Base-by-base conservation (phyloP, 2,329 filamentous ascomycete species). In the Aspergillus pseudotamarii region DNA sequence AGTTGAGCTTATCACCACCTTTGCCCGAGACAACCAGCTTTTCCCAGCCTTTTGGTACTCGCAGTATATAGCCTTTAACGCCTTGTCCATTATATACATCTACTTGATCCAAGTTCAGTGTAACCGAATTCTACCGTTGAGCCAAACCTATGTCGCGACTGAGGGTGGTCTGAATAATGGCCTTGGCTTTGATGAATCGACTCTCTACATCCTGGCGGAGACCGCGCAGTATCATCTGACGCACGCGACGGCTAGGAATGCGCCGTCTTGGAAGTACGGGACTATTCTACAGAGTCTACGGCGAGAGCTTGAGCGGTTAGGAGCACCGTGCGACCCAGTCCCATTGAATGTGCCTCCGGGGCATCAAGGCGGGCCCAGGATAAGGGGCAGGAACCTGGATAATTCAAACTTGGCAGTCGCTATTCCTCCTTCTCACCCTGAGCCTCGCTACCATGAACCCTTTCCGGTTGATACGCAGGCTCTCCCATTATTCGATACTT, bases 21-120 rank as follows among this genome's bases (percentile, higher is more conserved):
- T 71, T 21, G 68, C 66, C 11, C 63, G 66, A 6, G 69, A 70
- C 3, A 66, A 68, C 11, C 64, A 69, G 19, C 50, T 71, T 11
- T 71, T 69, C n/a, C 66, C 62, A 1, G 63, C 68, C 3, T 71
- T 71, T 23, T 71, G 69, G 69, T 71, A 69, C 19, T 69, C 69
- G 1, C 69, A 71, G 54, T 71, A 71, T 16, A 70, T 71, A 16
- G 64, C 69, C 1, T 71, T 71, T 58, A 71, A 71, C 14, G 68
- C 69, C 14, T 19, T 71, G 12, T 71, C 69, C 1, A 68, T 69
- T 8, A 64, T 69, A 2, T 71, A 71, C 30, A 64, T 71, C 5
- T 69, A 66, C 34, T 59, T 71, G 3, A 71, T 69, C 6, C 64
- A 71, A 38, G 65, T 67, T 5, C 63, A 63, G n/a, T 60, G 66